Percentiles rank a stretch among this genome's conserved stretches.
Evolutionary conservation across 768 basidiomycete species (phyloP).

Genomic region (Tulasnella sp.): DNA sequence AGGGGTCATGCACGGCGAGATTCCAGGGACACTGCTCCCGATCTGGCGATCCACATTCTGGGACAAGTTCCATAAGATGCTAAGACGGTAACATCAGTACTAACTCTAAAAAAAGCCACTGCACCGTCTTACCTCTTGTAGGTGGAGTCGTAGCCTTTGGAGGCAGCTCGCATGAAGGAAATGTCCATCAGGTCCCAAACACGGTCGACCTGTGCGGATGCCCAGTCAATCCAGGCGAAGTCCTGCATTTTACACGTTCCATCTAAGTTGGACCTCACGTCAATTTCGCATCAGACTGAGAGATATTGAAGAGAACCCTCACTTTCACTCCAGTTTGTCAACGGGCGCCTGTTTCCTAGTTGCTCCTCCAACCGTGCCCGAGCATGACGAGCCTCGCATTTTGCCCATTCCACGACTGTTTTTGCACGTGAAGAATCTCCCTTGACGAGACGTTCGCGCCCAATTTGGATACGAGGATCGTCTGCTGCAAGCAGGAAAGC

Average conservation of each 20-base stretch:
- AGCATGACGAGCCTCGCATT: slow-evolving; percentile 91
- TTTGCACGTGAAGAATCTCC: slow-evolving; percentile 68
- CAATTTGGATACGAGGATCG: slow-evolving; percentile 88
- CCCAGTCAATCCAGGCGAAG: slow-evolving; percentile 95
- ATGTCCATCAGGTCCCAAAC: slow-evolving; percentile 98
- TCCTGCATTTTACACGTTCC: slow-evolving; percentile 85
- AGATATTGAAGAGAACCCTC: slow-evolving; percentile 38
- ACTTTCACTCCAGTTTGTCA: slow-evolving; percentile 95
- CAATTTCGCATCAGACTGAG: neutral
- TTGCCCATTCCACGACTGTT: slow-evolving; percentile 79
- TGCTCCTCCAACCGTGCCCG: slow-evolving; percentile 81
- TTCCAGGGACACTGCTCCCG: slow-evolving; percentile 76
- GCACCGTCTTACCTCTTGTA: slow-evolving; percentile 75
- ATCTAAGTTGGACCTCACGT: slow-evolving; percentile 48
- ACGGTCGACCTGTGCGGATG: slow-evolving; percentile 86
- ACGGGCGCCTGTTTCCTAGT: slow-evolving; percentile 78
- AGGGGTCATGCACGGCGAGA: slow-evolving; percentile 91
- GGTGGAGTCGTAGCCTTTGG: slow-evolving; percentile 77
- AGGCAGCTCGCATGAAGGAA: slow-evolving; percentile 77
- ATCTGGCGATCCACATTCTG: slow-evolving; percentile 95
- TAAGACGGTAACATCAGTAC: slow-evolving; percentile 42
- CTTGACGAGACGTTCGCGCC: slow-evolving; percentile 79
- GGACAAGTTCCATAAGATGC: slow-evolving; percentile 92
- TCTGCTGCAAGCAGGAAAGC: slow-evolving; percentile 90
- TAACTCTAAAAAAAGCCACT: neutral